Evolutionary conservation across 2,329 filamentous ascomycete species (phyloP).

Genomic region (Trichoderma pleuroti): DNA sequence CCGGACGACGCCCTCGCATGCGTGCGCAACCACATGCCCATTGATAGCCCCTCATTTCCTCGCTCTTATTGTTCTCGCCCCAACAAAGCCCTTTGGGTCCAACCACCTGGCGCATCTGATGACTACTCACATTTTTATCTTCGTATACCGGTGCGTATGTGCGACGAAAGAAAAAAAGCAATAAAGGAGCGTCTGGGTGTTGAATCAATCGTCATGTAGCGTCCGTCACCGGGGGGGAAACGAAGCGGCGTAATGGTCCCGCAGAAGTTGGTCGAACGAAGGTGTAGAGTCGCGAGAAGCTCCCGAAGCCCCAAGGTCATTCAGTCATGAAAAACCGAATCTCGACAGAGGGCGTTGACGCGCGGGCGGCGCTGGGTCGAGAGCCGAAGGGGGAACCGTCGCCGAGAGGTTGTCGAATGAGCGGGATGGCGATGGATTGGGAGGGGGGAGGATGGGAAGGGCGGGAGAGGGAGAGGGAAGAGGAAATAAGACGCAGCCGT

Average conservation of each 20-base stretch:
- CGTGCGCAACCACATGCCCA: background rate
- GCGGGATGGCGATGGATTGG: conserved; percentile 31
- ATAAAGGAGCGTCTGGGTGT: conserved; percentile 49
- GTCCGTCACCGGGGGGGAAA: conserved; percentile 23
- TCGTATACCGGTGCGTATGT: conserved; percentile 20
- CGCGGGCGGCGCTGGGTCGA: conserved; percentile 30
- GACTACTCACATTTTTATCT: conserved; percentile 24
- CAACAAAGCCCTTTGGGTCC: background rate
- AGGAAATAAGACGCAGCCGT: conserved; percentile 27
- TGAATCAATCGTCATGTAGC: conserved; percentile 33
- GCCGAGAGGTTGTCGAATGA: conserved; percentile 25
- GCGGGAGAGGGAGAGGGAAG: conserved; percentile 25
- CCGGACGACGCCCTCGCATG: background rate
- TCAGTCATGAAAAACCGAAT: conserved; percentile 26
- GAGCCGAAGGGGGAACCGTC: conserved; percentile 31
- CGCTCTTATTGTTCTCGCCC: background rate
- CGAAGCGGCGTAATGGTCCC: background rate
- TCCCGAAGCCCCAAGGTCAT: conserved; percentile 29
- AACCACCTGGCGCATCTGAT: background rate
- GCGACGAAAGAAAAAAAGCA: conserved; percentile 13
- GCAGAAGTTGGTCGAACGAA: conserved; percentile 23
- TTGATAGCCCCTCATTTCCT: background rate
- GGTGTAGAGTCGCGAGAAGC: conserved; percentile 31
- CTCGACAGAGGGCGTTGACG: conserved; percentile 24
- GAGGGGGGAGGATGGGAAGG: conserved; percentile 27